These are phyloP conservation scores for Kazachstania psychrophila DNA, from an alignment of 805 yeast genomes.

Conservation along the genomic window DNA sequence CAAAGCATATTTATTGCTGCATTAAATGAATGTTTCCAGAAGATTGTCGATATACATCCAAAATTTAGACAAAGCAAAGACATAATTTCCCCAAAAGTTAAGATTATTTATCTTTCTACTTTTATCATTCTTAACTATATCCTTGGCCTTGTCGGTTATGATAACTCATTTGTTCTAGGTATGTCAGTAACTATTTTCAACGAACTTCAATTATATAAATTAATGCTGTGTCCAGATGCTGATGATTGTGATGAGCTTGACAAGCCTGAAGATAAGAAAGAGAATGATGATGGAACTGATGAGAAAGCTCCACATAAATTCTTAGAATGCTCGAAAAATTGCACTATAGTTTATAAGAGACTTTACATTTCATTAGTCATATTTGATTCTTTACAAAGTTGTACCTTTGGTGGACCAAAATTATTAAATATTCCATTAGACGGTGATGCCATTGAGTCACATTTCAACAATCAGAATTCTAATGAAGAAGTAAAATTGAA, in stretches of 20 bases:
- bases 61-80: slow-evolving; percentile 23
- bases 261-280: too few species aligned
- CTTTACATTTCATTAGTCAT: slow-evolving; percentile 40
- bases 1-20: slow-evolving; percentile 24
- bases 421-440: slow-evolving; percentile 23
- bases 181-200: slow-evolving; percentile 46
- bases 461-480: slow-evolving; percentile 5
- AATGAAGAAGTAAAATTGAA: slow-evolving; percentile 5
- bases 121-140: slow-evolving; percentile 44
- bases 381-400: slow-evolving; percentile 43
- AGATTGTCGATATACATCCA: slow-evolving; percentile 27
- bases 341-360: slow-evolving; percentile 34
- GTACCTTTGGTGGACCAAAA: slow-evolving; percentile 43
- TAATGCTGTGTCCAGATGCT: slow-evolving; percentile 16
- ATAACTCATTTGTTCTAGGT: slow-evolving; percentile 49
- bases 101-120: slow-evolving; percentile 31
- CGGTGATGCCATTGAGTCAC: slow-evolving; percentile 9
- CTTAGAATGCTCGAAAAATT: too few species aligned
- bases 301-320: slow-evolving; percentile 2
- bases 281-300: slow-evolving; percentile 3
- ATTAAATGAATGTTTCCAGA: slow-evolving; percentile 27
- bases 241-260: background rate
- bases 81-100: slow-evolving; percentile 24
- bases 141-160: slow-evolving; percentile 49
- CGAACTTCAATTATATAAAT: slow-evolving; percentile 44